Evolutionary conservation across 2,329 filamentous ascomycete genomes (phyloP).

Genomic region (Cladosporium sphaerospermum): DNA sequence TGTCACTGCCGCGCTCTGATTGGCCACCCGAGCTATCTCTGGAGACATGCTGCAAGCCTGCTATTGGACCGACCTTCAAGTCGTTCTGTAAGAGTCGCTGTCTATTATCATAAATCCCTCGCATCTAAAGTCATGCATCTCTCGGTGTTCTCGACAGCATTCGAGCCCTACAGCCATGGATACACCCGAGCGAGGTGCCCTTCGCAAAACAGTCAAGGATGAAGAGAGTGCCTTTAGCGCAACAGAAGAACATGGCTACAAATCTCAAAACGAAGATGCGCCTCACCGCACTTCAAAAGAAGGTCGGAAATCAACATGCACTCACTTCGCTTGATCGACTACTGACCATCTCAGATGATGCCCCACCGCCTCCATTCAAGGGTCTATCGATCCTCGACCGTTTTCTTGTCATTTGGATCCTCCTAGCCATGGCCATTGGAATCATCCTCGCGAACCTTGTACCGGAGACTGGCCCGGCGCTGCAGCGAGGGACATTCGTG

Average conservation of each 20-base stretch:
- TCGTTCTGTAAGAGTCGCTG: too few species aligned
- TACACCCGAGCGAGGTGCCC: conserved; percentile 1
- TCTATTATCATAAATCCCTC: too few species aligned
- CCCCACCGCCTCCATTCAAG: conserved; percentile 27
- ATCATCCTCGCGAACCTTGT: conserved; percentile 74
- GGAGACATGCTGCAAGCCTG: background rate
- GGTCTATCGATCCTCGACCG: conserved; percentile 40
- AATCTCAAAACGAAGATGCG: background rate
- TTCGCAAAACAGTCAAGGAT: background rate
- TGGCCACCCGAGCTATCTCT: conserved; percentile 1
- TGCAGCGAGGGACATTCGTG: conserved; percentile 68
- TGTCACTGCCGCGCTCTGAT: conserved; percentile 5
- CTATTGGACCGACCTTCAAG: background rate
- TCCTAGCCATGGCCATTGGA: conserved; percentile 70
- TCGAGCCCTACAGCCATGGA: background rate
- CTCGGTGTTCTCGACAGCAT: too few species aligned
- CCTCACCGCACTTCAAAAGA: background rate
- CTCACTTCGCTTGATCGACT: too few species aligned
- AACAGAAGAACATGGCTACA: background rate
- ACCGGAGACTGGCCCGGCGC: conserved; percentile 50
- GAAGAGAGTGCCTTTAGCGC: background rate
- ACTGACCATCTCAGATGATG: background rate
- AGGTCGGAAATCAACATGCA: background rate
- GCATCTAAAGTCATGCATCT: too few species aligned
- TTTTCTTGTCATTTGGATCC: conserved; percentile 55